Evolutionary conservation across 2,329 filamentous ascomycete species (phyloP).

Genomic region (Ophiosphaerella narmari): DNA sequence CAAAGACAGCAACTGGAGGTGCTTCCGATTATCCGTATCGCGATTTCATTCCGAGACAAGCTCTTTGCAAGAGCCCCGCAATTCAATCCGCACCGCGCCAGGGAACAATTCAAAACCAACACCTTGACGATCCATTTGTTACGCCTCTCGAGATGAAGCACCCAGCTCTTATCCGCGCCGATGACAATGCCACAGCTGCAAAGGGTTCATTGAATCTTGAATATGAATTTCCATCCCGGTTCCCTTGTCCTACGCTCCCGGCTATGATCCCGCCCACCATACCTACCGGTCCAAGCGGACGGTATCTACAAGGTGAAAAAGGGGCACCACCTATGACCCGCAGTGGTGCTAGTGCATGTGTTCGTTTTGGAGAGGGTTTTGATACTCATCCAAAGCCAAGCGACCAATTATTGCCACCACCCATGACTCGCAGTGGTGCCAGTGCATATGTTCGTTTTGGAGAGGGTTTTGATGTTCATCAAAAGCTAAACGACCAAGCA

Average conservation of each 20-base stretch:
- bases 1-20: not conserved
- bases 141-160: constrained; percentile 3
- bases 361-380: constrained; percentile 10
- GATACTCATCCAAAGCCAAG: not conserved
- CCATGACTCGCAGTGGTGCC: no score
- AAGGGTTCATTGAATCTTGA: constrained; percentile 28
- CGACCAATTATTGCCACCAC: not conserved
- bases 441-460: constrained; percentile 2
- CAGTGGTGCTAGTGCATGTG: not conserved
- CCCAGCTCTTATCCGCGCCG: not conserved
- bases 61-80: no score
- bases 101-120: constrained; percentile 9
- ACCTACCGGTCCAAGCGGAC: not conserved
- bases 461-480: not conserved
- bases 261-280: not conserved
- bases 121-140: constrained; percentile 37
- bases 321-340: no score
- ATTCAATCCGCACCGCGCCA: not conserved
- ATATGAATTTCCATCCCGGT: constrained; percentile 28
- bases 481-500: not conserved
- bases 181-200: not conserved
- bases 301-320: not conserved
- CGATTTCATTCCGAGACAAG: no score
- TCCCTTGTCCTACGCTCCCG: not conserved
- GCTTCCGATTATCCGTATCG: not conserved